These are phyloP conservation scores for Stentor coeruleus DNA, from an alignment of 73 alveolate species.

Conservation along the genomic window DNA sequence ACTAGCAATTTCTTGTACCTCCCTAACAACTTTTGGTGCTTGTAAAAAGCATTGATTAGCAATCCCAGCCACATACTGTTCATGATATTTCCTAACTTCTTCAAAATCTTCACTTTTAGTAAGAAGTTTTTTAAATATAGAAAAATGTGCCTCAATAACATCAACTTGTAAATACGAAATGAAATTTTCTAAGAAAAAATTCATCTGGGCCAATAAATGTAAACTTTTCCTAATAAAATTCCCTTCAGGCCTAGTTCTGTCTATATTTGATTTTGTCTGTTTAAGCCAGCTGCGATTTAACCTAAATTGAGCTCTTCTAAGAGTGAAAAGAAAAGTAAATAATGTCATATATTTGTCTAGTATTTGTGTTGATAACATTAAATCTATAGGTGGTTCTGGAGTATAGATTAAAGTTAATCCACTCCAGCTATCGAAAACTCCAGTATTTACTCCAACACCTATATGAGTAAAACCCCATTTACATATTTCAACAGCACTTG, in stretches of 20 bases:
- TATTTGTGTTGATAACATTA: conserved; percentile 52
- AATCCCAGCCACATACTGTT: conserved; percentile 37
- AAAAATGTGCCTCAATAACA: conserved; percentile 51
- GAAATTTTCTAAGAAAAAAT: conserved; percentile 52
- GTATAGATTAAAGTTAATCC: conserved; percentile 60
- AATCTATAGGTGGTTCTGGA: conserved; percentile 60
- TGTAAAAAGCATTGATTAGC: conserved; percentile 48
- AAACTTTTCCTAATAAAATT: conserved; percentile 22
- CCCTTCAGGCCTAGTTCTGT: conserved; percentile 29
- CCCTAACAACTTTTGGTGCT: conserved; percentile 31
- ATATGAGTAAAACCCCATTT: not conserved
- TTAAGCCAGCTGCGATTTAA: conserved; percentile 39
- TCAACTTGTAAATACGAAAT: conserved; percentile 56
- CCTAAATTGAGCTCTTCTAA: conserved; percentile 57
- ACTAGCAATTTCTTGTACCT: conserved; percentile 44
- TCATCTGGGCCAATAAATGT: conserved; percentile 45
- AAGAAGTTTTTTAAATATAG: conserved; percentile 37
- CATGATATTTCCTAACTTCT: conserved; percentile 58
- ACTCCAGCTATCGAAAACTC: conserved; percentile 47
- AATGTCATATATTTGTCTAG: conserved; percentile 54
- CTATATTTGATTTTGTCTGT: conserved; percentile 1
- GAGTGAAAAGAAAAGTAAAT: conserved; percentile 56
- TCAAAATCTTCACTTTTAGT: conserved; percentile 54
- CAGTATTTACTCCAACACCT: conserved; percentile 1
- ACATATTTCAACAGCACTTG: not conserved